These are phyloP conservation scores for Diospyros kaki DNA, from an alignment of 148 eudicot species.

Conservation along the genomic window DNA sequence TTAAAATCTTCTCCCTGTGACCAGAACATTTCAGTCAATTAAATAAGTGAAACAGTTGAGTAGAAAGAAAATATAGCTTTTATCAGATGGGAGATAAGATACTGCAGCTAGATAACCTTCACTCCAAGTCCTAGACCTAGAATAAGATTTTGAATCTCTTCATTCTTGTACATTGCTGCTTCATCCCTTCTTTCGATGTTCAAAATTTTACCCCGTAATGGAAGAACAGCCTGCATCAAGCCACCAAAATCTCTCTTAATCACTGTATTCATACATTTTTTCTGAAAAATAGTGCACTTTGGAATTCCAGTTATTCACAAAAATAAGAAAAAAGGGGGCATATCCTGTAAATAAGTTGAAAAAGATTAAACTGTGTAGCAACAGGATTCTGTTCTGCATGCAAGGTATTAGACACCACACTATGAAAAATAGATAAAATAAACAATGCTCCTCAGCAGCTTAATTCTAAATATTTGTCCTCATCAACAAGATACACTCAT, in stretches of 20 bases:
- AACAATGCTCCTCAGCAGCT: neutral
- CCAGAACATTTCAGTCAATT: slow-evolving; percentile 11
- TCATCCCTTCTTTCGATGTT: slow-evolving; percentile 91
- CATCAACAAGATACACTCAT: neutral
- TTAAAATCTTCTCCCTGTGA: slow-evolving; percentile 93
- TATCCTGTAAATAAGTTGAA: neutral
- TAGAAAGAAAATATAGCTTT: neutral
- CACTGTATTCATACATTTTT: neutral
- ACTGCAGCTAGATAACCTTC: slow-evolving; percentile 42
- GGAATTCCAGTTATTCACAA: neutral
- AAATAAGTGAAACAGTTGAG: slow-evolving; percentile 7
- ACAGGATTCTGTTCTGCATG: neutral
- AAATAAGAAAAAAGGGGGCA: neutral
- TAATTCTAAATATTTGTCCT: neutral
- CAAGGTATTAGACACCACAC: neutral
- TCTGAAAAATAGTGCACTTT: neutral
- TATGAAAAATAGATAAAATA: neutral
- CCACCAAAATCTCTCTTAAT: slow-evolving; percentile 1
- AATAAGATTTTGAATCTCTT: slow-evolving; percentile 92
- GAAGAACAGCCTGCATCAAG: slow-evolving; percentile 83
- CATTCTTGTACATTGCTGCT: slow-evolving; percentile 95
- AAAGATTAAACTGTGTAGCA: neutral
- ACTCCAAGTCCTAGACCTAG: slow-evolving; percentile 95
- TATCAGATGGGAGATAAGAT: neutral
- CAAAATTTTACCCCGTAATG: slow-evolving; percentile 92